Evolutionary conservation across 345 rosid species (phyloP).

Genomic region (Syzygium aqueum): DNA sequence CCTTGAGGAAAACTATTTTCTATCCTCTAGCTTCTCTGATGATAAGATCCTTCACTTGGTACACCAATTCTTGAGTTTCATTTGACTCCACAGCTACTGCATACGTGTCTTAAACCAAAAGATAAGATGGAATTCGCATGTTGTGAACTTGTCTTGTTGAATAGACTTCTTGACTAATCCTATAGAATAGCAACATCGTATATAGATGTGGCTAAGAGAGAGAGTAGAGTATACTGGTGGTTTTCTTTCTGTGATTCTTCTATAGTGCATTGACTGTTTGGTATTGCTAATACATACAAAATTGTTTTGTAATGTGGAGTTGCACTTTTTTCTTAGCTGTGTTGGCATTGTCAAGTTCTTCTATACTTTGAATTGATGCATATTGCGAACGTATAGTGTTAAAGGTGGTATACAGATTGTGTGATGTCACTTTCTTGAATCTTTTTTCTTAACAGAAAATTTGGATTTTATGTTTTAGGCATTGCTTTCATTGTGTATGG

Average conservation of each 20-base stretch:
- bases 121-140: background rate
- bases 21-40: background rate
- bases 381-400: background rate
- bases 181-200: background rate
- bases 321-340: background rate
- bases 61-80: background rate
- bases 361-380: background rate
- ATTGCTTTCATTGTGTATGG: conserved; percentile 80
- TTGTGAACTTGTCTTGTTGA: background rate
- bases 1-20: background rate
- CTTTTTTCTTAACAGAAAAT: background rate
- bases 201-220: background rate
- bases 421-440: background rate
- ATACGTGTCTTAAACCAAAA: background rate
- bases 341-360: background rate
- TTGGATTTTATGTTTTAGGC: conserved; percentile 44
- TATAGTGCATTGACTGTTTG: background rate
- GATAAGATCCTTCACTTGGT: background rate
- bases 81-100: background rate
- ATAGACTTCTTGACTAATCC: background rate
- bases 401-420: background rate
- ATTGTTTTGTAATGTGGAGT: background rate
- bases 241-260: background rate
- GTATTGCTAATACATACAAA: background rate
- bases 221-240: background rate